phyloP scores from a whole-genome alignment of 257 asterid genomes.

The Solanum corneliomulleri region DNA sequence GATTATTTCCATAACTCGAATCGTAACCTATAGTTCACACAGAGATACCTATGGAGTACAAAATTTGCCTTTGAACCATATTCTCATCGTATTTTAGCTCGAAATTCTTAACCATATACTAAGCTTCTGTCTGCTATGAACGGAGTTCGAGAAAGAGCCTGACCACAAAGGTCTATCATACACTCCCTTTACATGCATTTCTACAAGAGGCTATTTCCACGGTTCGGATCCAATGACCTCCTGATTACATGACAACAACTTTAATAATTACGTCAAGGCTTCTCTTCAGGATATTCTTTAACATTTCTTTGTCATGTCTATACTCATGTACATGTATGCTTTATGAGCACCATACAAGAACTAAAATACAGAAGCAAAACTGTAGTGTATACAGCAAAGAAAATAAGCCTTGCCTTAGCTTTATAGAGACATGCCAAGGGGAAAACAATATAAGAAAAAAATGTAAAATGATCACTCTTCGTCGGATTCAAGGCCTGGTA shows the following conservation, averaged over 20 bases:
- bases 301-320: background rate
- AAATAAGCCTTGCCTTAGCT: background rate
- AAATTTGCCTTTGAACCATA: background rate
- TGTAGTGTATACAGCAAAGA: too few relatives aligned
- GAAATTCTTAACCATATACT: background rate
- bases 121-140: background rate
- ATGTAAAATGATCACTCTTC: conserved; percentile 21
- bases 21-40: background rate
- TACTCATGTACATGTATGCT: background rate
- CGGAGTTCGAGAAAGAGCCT: background rate
- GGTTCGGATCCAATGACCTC: background rate
- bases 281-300: background rate
- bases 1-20: background rate
- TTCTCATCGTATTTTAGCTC: background rate
- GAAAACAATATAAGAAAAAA: background rate
- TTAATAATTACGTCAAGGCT: background rate
- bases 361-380: too few relatives aligned
- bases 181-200: too few relatives aligned
- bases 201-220: background rate
- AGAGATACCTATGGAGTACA: too few relatives aligned
- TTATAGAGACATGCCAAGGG: background rate
- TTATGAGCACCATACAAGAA: too few relatives aligned
- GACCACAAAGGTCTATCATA: background rate
- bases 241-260: background rate
- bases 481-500: conserved; percentile 78